These are phyloP conservation scores for Lipomyces sp. DNA, from an alignment of 805 yeast genomes.

Conservation along the genomic window DNA sequence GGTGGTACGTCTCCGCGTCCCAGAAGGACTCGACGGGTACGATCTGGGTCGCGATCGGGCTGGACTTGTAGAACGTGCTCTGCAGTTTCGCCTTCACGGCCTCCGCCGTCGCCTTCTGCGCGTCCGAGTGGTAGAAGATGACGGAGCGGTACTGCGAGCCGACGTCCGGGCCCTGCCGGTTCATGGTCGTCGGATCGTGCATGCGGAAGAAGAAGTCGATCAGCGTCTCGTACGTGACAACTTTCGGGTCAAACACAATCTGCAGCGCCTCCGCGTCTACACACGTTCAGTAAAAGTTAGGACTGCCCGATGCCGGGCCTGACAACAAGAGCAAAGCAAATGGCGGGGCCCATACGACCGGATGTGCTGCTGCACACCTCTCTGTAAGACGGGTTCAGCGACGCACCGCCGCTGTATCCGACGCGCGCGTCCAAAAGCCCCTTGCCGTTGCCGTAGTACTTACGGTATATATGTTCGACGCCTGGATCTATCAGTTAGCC, in stretches of 20 bases:
- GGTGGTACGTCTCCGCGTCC: conserved; percentile 97
- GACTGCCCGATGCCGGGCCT: too few species aligned
- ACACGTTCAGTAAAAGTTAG: too few species aligned
- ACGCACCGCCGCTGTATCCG: conserved; percentile 83
- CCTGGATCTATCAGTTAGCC: conserved; percentile 10
- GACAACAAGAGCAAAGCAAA: too few species aligned
- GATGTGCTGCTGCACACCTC: conserved; percentile 77
- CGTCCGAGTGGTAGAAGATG: conserved; percentile 58
- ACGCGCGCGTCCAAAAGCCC: conserved; percentile 76
- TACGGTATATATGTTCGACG: conserved; percentile 76
- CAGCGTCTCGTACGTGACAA: conserved; percentile 57
- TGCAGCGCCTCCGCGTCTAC: conserved; percentile 81
- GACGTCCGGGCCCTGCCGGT: conserved; percentile 80
- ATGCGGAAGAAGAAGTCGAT: conserved; percentile 82
- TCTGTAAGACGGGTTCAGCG: conserved; percentile 56
- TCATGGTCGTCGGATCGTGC: conserved; percentile 88
- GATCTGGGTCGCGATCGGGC: conserved; percentile 63
- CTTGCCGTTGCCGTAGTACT: conserved; percentile 55
- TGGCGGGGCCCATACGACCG: conserved; percentile 39
- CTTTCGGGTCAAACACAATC: conserved; percentile 70
- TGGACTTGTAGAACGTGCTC: conserved; percentile 67
- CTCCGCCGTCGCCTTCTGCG: conserved; percentile 48
- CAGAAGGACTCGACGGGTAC: conserved; percentile 67
- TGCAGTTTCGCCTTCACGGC: conserved; percentile 54
- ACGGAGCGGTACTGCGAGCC: conserved; percentile 93